These are phyloP conservation scores for Neurospora cerealis DNA, from an alignment of 495 filamentous ascomycete species.

Conservation along the genomic window DNA sequence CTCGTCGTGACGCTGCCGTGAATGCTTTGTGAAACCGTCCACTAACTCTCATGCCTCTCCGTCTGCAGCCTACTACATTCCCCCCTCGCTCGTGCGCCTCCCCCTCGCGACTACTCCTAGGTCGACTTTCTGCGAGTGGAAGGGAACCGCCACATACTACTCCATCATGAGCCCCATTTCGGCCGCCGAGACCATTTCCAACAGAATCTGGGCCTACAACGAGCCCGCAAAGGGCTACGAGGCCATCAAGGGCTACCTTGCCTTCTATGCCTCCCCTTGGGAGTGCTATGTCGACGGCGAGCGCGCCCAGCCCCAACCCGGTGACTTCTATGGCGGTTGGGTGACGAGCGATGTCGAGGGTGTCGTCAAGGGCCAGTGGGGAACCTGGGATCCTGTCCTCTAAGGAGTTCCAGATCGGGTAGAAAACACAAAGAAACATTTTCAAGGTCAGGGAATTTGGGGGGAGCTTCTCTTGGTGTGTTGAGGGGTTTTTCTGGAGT, in stretches of 20 bases:
- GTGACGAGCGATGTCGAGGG: constrained; percentile 47
- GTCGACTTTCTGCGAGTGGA: constrained; percentile 46
- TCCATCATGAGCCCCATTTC: constrained; percentile 25
- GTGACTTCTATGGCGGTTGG: constrained; percentile 53
- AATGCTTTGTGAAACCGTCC: background rate
- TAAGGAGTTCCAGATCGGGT: constrained; percentile 2
- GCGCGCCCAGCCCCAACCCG: constrained; percentile 43
- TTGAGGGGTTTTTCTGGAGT: background rate
- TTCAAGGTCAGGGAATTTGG: background rate
- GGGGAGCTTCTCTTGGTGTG: background rate
- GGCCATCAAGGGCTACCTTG: constrained; percentile 39
- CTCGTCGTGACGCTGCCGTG: background rate
- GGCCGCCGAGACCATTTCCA: constrained; percentile 27
- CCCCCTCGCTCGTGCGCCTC: constrained; percentile 30
- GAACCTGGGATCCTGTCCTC: constrained; percentile 23
- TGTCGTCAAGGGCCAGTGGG: constrained; percentile 41
- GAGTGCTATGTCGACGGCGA: constrained; percentile 53
- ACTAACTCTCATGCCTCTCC: background rate
- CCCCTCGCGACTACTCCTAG: constrained; percentile 33
- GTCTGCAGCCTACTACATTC: constrained; percentile 45
- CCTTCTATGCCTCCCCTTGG: constrained; percentile 47
- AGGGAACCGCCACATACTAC: constrained; percentile 45
- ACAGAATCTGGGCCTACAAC: constrained; percentile 47
- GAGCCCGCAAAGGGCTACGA: constrained; percentile 37
- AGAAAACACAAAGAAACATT: background rate